Base-by-base conservation (phyloP, 2,329 filamentous ascomycete species). In the Colletotrichum aenigma region DNA sequence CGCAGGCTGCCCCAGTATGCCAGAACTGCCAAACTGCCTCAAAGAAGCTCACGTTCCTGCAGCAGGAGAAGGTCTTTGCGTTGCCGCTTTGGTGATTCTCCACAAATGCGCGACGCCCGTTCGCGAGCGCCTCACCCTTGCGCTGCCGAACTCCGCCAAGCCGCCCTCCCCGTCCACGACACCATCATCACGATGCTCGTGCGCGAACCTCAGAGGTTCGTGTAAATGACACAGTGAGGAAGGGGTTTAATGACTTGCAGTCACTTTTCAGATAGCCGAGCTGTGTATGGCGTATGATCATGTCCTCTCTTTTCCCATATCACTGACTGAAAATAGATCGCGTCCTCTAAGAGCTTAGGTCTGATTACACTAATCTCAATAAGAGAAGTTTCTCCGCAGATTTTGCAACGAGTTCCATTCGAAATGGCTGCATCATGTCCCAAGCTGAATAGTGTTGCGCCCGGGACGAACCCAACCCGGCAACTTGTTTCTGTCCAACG, bases 91-190 rank as follows among this genome's bases (percentile, higher is more conserved):
- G 73, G 55, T 58, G 68, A 52, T 62, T 30, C 61, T 66, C 55
- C 62, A 26, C 70, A 34, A 28, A 75, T 68, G 56, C 56, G 58
- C 70, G 58, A 75, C 73, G 72, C 55, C 68, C 72, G 73, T 75
- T 32, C 70, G 73, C 64, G 64, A 68, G 65, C 28, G 69, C 69
- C 32, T 68, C 70, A 73, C 43, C 64, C 15, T n/a, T 24, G 12
- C 32, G 38, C 38, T 68, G 70, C 70, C 70, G 73, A 64, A 60
- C 4, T 64, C 56, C 62, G 69, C 70, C 26, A 64, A 60, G 64
- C 64, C 60, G 30, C 16, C 16, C 18, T 43, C 32, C 6, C 64
- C 55, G 36, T 32, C 67, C 30, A 38, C 21, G 21, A 64, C 32
- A 43, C 32, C 34, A 36, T 43, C 12, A 58, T 7, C 43, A 52